A percentile compares a stretch with the other conserved stretches of the same genome.
These are phyloP conservation scores for Mucor racemosus DNA, from an alignment of 371 early-diverging fungal species.

Conservation along the genomic window DNA sequence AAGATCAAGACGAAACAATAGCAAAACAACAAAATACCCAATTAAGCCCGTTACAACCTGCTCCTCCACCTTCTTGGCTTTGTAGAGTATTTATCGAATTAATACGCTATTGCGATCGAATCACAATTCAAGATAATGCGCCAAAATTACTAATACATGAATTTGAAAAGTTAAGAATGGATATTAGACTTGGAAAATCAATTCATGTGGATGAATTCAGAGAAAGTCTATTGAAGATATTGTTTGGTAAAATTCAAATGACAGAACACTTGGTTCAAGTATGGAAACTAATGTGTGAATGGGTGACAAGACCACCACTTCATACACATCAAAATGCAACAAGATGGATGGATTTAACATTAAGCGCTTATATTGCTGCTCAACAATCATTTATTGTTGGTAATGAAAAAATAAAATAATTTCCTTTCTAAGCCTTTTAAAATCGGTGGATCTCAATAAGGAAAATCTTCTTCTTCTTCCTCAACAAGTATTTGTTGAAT, in stretches of 20 bases:
- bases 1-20: too few relatives aligned
- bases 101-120: slow-evolving; percentile 13
- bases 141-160: slow-evolving; percentile 21
- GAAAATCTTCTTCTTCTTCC: slow-evolving; percentile 19
- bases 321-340: slow-evolving; percentile 12
- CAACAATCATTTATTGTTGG: slow-evolving; percentile 10
- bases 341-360: slow-evolving; percentile 16
- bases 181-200: slow-evolving; percentile 7
- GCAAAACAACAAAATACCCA: slow-evolving; percentile 4
- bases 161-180: slow-evolving; percentile 26
- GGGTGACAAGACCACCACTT: slow-evolving; percentile 26
- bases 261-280: slow-evolving; percentile 30
- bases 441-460: slow-evolving; percentile 3
- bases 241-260: slow-evolving; percentile 45
- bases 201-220: slow-evolving; percentile 21
- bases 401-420: not conserved
- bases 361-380: slow-evolving; percentile 29
- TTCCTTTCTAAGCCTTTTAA: not conserved
- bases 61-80: slow-evolving; percentile 8
- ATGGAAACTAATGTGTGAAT: slow-evolving; percentile 43
- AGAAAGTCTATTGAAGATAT: slow-evolving; percentile 28
- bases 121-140: slow-evolving; percentile 3
- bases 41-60: slow-evolving; percentile 13
- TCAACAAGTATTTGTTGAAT: slow-evolving; percentile 10
- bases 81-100: slow-evolving; percentile 18